These are phyloP conservation scores for Sodiomyces alkalinus DNA, from an alignment of 2,329 filamentous ascomycete genomes.

Conservation along the genomic window DNA sequence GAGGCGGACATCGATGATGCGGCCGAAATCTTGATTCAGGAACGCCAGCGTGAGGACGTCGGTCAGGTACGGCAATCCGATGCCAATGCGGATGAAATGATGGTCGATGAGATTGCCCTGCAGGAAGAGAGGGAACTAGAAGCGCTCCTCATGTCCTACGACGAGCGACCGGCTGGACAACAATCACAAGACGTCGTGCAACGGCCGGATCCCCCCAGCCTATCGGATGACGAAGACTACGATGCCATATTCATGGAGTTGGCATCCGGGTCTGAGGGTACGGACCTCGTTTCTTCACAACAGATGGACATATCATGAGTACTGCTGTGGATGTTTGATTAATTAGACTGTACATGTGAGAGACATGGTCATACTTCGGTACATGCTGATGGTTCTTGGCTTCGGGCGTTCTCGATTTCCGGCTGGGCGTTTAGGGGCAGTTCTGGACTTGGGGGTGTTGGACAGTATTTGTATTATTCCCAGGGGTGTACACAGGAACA, in stretches of 20 bases:
- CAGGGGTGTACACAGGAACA: slow-evolving; percentile 5
- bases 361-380: too few relatives aligned
- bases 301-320: slow-evolving; percentile 33
- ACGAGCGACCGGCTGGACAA: slow-evolving; percentile 12
- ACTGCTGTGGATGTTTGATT: slow-evolving; percentile 3
- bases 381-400: too few relatives aligned
- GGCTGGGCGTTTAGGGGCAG: too few relatives aligned
- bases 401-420: too few relatives aligned
- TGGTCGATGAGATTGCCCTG: slow-evolving; percentile 34
- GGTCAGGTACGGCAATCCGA: slow-evolving; percentile 9
- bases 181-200: slow-evolving; percentile 8
- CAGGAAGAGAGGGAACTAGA: slow-evolving; percentile 43
- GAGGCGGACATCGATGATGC: slow-evolving; percentile 38
- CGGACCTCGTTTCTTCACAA: slow-evolving; percentile 22
- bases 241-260: slow-evolving; percentile 53
- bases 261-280: too few relatives aligned
- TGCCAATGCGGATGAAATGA: slow-evolving; percentile 27
- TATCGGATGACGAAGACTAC: slow-evolving; percentile 44
- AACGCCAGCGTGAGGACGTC: slow-evolving; percentile 2
- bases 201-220: slow-evolving; percentile 17
- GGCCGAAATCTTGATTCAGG: slow-evolving; percentile 15
- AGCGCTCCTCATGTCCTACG: slow-evolving; percentile 34
- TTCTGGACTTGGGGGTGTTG: too few relatives aligned
- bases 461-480: too few relatives aligned
- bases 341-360: too few relatives aligned